Percentiles rank a stretch among this genome's conserved stretches.
Evolutionary conservation across 2,329 filamentous ascomycete species (phyloP).

Genomic region (Ceratocystis papillata): DNA sequence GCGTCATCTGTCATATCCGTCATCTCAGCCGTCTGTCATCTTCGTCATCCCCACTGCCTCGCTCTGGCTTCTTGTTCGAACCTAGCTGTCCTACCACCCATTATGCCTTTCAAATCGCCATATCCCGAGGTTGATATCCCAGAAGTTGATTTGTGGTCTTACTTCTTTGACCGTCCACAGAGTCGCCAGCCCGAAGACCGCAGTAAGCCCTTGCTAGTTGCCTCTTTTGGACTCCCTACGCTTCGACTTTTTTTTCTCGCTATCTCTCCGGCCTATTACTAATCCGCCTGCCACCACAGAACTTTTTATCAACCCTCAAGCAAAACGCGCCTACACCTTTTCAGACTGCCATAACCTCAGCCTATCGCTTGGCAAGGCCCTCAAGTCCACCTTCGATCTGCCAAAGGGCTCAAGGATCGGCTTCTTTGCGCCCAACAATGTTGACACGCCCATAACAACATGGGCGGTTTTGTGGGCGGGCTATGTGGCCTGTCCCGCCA

Average conservation of each 20-base stretch:
- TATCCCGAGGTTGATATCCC: conserved; percentile 60
- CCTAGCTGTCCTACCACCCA: neutral
- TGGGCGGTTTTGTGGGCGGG: conserved; percentile 78
- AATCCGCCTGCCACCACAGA: conserved; percentile 39
- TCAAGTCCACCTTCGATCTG: conserved; percentile 66
- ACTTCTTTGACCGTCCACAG: conserved; percentile 61
- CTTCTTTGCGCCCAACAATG: conserved; percentile 73
- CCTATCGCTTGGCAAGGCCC: conserved; percentile 66
- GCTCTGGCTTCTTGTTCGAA: neutral
- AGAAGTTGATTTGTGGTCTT: conserved; percentile 63
- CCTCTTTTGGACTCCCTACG: neutral
- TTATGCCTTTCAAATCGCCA: conserved; percentile 60
- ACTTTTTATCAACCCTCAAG: conserved; percentile 66
- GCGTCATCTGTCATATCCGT: neutral
- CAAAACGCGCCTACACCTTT: conserved; percentile 58
- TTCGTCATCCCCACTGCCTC: neutral
- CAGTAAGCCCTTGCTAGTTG: conserved; percentile 38
- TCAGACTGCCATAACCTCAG: conserved; percentile 54
- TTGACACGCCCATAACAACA: conserved; percentile 67
- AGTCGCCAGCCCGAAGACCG: conserved; percentile 60
- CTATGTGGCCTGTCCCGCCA: conserved; percentile 71
- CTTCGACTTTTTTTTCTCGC: neutral
- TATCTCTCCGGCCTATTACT: neutral
- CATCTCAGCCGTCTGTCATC: neutral
- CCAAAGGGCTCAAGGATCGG: conserved; percentile 72